Evolutionary conservation across 2,329 filamentous ascomycete genomes (phyloP).

Genomic region (Cyclaneusma minus): DNA sequence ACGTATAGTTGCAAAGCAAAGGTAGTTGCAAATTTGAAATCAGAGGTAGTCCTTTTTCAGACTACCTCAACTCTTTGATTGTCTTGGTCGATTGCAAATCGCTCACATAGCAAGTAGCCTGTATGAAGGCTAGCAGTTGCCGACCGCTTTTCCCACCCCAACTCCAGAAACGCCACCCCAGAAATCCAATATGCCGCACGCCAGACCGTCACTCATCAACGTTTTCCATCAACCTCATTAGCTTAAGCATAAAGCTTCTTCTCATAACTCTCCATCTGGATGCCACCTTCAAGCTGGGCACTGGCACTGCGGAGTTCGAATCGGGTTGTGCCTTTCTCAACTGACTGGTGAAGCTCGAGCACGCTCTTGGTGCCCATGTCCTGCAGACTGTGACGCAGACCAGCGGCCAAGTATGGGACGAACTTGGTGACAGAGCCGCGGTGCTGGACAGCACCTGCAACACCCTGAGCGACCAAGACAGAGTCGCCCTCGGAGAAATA

Average conservation of each 20-base stretch:
- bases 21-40: no score
- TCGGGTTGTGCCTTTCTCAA: constrained; percentile 59
- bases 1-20: no score
- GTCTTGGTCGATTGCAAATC: no score
- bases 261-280: constrained; percentile 97
- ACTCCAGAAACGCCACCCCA: no score
- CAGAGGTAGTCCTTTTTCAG: no score
- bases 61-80: no score
- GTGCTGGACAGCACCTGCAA: constrained; percentile 73
- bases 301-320: constrained; percentile 92
- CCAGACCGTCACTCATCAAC: no score
- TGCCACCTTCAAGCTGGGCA: constrained; percentile 89
- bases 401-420: constrained; percentile 85
- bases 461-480: constrained; percentile 90
- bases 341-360: constrained; percentile 57
- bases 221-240: no score
- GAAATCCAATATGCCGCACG: no score
- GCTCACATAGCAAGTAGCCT: no score
- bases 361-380: constrained; percentile 82
- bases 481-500: constrained; percentile 98
- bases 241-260: constrained; percentile 93
- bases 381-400: constrained; percentile 94
- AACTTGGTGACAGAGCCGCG: constrained; percentile 84
- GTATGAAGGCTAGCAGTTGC: no score
- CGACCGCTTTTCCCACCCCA: no score